Percentiles rank a stretch among this genome's conserved stretches.
phyloP scores from a whole-genome alignment of 371 early-diverging fungal genomes.

The Dinochytrium kinnereticum region DNA sequence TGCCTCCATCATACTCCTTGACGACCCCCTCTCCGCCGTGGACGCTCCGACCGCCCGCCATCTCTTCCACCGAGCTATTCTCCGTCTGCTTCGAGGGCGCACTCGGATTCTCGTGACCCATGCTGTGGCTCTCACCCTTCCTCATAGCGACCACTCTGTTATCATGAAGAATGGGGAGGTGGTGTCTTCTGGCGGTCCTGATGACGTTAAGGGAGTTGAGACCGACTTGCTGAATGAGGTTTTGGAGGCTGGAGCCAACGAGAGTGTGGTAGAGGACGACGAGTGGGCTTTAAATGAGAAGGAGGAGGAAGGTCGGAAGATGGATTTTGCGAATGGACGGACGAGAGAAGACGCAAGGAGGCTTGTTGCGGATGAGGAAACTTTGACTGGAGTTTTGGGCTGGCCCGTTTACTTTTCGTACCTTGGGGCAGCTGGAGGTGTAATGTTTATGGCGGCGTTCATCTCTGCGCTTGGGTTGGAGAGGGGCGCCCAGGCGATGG shows the following conservation, averaged over 20 bases:
- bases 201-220: neutral
- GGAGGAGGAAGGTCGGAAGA: conserved; percentile 42
- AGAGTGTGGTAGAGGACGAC: conserved; percentile 39
- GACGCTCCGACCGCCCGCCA: conserved; percentile 88
- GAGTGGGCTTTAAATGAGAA: conserved; percentile 32
- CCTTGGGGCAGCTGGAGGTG: conserved; percentile 48
- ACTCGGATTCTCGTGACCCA: conserved; percentile 88
- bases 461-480: conserved; percentile 17
- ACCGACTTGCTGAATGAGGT: neutral
- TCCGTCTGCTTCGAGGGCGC: conserved; percentile 73
- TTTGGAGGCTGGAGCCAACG: neutral
- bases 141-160: conserved; percentile 36
- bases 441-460: conserved; percentile 30
- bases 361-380: conserved; percentile 39
- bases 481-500: conserved; percentile 28
- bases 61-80: conserved; percentile 56
- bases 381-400: conserved; percentile 44
- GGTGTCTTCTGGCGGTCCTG: neutral
- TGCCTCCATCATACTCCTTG: conserved; percentile 38
- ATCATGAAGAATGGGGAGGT: conserved; percentile 35
- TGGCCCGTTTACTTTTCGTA: conserved; percentile 41
- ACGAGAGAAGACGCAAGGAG: conserved; percentile 18
- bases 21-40: conserved; percentile 70
- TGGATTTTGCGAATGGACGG: conserved; percentile 26
- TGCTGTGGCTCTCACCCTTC: conserved; percentile 65